Base-by-base conservation (phyloP, 306 rosid genomes). In the Spatholobus suberectus region DNA sequence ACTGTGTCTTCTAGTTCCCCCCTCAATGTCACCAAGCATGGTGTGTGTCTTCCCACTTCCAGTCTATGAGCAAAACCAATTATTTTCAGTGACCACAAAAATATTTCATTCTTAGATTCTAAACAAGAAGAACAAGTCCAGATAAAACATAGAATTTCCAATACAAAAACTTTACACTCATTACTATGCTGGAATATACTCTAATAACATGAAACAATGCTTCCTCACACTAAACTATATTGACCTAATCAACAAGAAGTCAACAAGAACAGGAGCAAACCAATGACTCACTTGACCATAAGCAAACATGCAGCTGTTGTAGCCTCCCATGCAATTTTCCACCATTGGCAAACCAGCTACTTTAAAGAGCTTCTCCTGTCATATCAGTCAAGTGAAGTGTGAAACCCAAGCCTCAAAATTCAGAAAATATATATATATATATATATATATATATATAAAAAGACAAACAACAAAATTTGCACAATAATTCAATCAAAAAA, bases 41-140 rank as follows among this genome's bases (percentile, higher is more conserved):
- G 99, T 96, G 86, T 96, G 97, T 77, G 99, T 96, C 90, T 96
- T 96, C 70, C 99, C 99, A 74, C 99, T 96, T 88, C 99, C 99
- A 24, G 99, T 96, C 99, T 96, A 79, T 24, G 84, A 4, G 40
- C 49, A 76, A 35, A 80, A 75, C 75, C 24, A 76, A 57, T 85
- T 49, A 79, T 32, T 54, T 62, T 34, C 70, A 65, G 73, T 29
- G 24, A 41, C 35, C 40, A 40, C 81, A 37, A 29, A 13, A 38
- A 40, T 61, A 3, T 37, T 38, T 14, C 40, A 29, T 17, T 57
- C 14, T 59, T 65, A 32, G 18, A 40, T 70, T 34, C 43, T 15
- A 3, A 37, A 85, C 24, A 38, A 69, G 23, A 43, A 44, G 67
- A 74, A 69, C 46, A 69, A 38, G 11, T 13, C 62, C 27, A 82